Conservation (phyloP, 1,284 basidiomycete genomes). For the Ganoderma resinaceum region DNA sequence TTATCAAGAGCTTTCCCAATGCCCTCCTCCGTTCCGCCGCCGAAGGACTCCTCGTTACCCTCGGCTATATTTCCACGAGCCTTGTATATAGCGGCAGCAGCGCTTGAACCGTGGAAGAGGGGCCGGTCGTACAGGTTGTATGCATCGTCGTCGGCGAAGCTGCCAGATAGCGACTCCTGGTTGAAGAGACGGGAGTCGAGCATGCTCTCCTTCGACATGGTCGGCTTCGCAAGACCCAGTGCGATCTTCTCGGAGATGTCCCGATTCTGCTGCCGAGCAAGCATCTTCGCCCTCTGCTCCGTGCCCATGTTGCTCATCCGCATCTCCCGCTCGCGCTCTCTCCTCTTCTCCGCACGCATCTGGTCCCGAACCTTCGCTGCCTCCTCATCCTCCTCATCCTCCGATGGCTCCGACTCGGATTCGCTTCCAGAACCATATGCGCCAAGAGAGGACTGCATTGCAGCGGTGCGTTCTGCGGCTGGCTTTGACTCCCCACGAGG, state of each 20-base stretch:
- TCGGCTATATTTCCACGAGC: conserved; percentile 85
- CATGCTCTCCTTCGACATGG: conserved; percentile 94
- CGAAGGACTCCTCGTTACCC: conserved; percentile 89
- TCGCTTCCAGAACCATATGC: conserved; percentile 85
- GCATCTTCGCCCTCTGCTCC: conserved; percentile 94
- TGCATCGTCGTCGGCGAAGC: conserved; percentile 91
- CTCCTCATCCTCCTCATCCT: conserved; percentile 82
- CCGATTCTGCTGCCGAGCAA: conserved; percentile 95
- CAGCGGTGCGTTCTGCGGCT: conserved; percentile 63
- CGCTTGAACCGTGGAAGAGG: conserved; percentile 94
- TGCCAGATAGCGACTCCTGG: conserved; percentile 84
- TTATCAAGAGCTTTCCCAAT: conserved; percentile 90
- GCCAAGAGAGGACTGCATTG: conserved; percentile 80
- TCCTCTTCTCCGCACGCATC: conserved; percentile 91
- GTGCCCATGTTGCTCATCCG: conserved; percentile 99
- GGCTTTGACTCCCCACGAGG: conserved; percentile 53
- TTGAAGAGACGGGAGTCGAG: conserved; percentile 98
- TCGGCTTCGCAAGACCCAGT: conserved; percentile 96
- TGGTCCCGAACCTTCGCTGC: conserved; percentile 87
- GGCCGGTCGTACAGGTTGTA: conserved; percentile 97
- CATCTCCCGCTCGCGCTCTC: conserved; percentile 96
- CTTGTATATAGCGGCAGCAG: conserved; percentile 98
- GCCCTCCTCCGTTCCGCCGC: conserved; percentile 94
- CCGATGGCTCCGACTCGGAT: conserved; percentile 58
- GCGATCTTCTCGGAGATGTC: conserved; percentile 99